Evolutionary conservation across 345 rosid species (phyloP).

Genomic region (Brassica juncea): DNA sequence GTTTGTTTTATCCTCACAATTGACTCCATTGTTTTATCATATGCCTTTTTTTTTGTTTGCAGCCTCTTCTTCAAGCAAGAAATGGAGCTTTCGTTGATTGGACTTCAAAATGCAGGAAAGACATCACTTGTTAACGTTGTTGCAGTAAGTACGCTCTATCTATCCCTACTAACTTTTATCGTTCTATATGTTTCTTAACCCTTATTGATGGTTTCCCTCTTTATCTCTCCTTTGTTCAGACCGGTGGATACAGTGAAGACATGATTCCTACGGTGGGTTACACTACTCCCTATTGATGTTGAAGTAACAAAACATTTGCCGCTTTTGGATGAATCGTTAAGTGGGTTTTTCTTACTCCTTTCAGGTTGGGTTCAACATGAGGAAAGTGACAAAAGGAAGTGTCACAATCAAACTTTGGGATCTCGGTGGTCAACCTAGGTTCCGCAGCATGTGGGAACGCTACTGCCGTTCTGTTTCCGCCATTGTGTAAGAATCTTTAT

Average conservation of each 20-base stretch:
- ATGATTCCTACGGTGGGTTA: slow-evolving; percentile 79
- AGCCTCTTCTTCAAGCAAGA: slow-evolving; percentile 88
- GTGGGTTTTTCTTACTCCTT: neutral
- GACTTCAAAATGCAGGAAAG: slow-evolving; percentile 88
- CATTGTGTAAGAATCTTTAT: slow-evolving; percentile 57
- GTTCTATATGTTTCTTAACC: slow-evolving; percentile 8
- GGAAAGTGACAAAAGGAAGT: slow-evolving; percentile 93
- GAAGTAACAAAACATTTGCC: neutral
- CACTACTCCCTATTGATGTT: slow-evolving; percentile 15
- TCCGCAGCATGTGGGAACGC: slow-evolving; percentile 97
- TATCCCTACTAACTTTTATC: neutral
- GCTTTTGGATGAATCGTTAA: neutral
- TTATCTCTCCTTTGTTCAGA: slow-evolving; percentile 44
- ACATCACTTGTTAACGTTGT: slow-evolving; percentile 83
- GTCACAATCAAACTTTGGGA: slow-evolving; percentile 96
- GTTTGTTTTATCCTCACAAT: neutral
- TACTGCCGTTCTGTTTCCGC: slow-evolving; percentile 92
- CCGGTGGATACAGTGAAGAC: slow-evolving; percentile 91
- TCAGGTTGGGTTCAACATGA: slow-evolving; percentile 96
- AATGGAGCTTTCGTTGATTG: slow-evolving; percentile 86
- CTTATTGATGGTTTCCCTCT: slow-evolving; percentile 32
- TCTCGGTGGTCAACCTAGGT: slow-evolving; percentile 95
- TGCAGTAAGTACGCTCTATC: slow-evolving; percentile 54
- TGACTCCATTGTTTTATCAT: neutral
- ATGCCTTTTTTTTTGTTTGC: slow-evolving; percentile 26